Evolutionary conservation across 352 stramenopile species (phyloP).

Genomic region (Pseudoperonospora humuli): DNA sequence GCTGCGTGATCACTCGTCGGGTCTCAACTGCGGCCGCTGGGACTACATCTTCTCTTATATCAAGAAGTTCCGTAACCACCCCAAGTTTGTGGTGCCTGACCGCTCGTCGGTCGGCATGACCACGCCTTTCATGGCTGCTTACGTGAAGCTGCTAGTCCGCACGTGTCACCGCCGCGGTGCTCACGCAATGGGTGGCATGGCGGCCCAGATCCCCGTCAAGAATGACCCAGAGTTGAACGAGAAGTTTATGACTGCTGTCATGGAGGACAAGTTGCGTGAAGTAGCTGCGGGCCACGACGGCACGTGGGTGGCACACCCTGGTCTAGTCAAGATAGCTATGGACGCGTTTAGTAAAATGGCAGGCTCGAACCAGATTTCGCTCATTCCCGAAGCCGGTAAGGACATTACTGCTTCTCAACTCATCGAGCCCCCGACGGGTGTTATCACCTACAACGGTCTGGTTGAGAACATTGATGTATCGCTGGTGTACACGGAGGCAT

Average conservation of each 20-base stretch:
- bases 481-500: constrained; percentile 92
- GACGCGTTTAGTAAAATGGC: constrained; percentile 94
- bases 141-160: constrained; percentile 92
- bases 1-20: constrained; percentile 91
- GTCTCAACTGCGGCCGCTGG: constrained; percentile 96
- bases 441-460: constrained; percentile 82
- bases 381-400: constrained; percentile 47
- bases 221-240: constrained; percentile 86
- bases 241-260: constrained; percentile 84
- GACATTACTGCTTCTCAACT: constrained; percentile 51
- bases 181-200: constrained; percentile 96
- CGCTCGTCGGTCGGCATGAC: constrained; percentile 90
- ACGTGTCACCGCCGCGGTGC: constrained; percentile 93
- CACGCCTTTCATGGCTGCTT: constrained; percentile 91
- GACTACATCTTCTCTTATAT: constrained; percentile 98
- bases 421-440: constrained; percentile 46
- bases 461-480: constrained; percentile 90
- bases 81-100: constrained; percentile 90
- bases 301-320: constrained; percentile 94
- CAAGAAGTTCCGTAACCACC: constrained; percentile 91
- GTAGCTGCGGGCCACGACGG: constrained; percentile 91
- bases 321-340: constrained; percentile 88
- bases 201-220: constrained; percentile 94
- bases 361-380: constrained; percentile 87
- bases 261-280: constrained; percentile 88